Evolutionary conservation across 1,139 yeast species (phyloP).

Genomic region (Saccharomyces hybrid): DNA sequence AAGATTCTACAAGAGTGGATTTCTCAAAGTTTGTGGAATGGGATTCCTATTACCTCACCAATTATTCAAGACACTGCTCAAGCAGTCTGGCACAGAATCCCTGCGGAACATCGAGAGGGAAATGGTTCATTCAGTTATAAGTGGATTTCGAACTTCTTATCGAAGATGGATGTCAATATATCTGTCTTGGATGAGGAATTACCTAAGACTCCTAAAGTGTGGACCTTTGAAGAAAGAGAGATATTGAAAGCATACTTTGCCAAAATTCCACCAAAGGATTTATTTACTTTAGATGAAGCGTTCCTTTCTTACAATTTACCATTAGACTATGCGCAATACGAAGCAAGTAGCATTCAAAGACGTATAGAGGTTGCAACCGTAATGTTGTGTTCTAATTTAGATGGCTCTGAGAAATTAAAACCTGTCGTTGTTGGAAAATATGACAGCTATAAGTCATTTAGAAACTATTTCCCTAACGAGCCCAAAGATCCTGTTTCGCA

Average conservation of each 20-base stretch:
- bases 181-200: slow-evolving; percentile 42
- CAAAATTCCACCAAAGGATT: slow-evolving; percentile 42
- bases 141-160: slow-evolving; percentile 56
- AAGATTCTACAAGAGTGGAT: slow-evolving; percentile 61
- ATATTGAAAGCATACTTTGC: slow-evolving; percentile 31
- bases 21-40: slow-evolving; percentile 61
- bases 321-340: slow-evolving; percentile 50
- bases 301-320: slow-evolving; percentile 56
- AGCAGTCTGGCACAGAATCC: slow-evolving; percentile 56
- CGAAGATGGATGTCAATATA: slow-evolving; percentile 47
- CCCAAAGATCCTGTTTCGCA: slow-evolving; percentile 23
- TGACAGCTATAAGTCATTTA: slow-evolving; percentile 44
- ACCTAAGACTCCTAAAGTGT: slow-evolving; percentile 45
- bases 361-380: slow-evolving; percentile 41
- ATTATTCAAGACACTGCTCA: slow-evolving; percentile 58
- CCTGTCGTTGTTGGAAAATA: slow-evolving; percentile 58
- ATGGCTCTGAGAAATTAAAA: slow-evolving; percentile 54
- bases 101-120: slow-evolving; percentile 49
- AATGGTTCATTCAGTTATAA: slow-evolving; percentile 57
- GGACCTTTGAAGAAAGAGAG: slow-evolving; percentile 55
- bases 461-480: slow-evolving; percentile 35
- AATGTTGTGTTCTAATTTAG: slow-evolving; percentile 56
- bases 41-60: slow-evolving; percentile 57
- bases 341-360: slow-evolving; percentile 37
- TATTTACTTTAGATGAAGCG: slow-evolving; percentile 56